Conservation (phyloP, 441 rosid genomes). For the Flueggea neowawraea region DNA sequence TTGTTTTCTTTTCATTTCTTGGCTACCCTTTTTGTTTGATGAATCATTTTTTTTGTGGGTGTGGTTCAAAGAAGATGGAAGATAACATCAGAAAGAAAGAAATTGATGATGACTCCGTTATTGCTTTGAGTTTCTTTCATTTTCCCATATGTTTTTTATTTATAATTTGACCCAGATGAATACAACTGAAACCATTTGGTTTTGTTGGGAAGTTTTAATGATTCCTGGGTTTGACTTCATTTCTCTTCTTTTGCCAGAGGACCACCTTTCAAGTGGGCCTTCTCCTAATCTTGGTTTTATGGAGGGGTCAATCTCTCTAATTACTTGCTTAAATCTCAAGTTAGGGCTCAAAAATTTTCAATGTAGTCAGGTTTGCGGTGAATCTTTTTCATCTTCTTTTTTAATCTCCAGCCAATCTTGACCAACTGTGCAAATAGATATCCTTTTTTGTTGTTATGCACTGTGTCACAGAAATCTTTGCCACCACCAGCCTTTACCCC, state of each 20-base stretch:
- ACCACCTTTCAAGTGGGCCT: slow-evolving; percentile 2
- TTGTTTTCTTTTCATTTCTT: not conserved
- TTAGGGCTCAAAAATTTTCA: slow-evolving; percentile 28
- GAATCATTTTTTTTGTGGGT: too few relatives aligned
- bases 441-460: not conserved
- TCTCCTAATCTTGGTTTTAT: not conserved
- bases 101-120: too few relatives aligned
- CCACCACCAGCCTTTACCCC: not conserved
- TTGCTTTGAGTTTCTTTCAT: too few relatives aligned
- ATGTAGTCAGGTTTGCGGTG: not conserved
- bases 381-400: not conserved
- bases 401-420: slow-evolving; percentile 8
- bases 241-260: not conserved
- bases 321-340: slow-evolving; percentile 27
- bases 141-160: too few relatives aligned
- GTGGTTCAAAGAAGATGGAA: too few relatives aligned
- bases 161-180: slow-evolving; percentile 14
- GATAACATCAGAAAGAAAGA: too few relatives aligned
- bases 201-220: not conserved
- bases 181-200: slow-evolving; percentile 22
- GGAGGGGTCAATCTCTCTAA: not conserved
- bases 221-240: not conserved
- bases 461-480: slow-evolving; percentile 3
- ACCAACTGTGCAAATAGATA: slow-evolving; percentile 14
- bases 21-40: too few relatives aligned